phyloP scores from a whole-genome alignment of 208 protist species.

The Leishmania martiniquensis region DNA sequence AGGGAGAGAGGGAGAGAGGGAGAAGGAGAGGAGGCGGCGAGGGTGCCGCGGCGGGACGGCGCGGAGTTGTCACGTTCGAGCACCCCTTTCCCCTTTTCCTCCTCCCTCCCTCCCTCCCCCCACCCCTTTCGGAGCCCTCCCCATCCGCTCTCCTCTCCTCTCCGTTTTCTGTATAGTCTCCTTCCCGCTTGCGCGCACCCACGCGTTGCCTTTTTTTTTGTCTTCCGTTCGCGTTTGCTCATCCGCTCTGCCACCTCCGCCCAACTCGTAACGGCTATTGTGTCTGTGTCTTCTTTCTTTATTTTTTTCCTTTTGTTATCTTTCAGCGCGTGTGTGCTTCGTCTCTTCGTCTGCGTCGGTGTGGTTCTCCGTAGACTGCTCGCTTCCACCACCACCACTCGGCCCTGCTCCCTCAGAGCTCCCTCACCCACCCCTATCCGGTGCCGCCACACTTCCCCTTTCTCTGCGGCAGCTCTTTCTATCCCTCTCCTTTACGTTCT shows the following conservation, averaged over 20 bases:
- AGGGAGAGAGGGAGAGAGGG: neutral
- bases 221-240: neutral
- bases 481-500: neutral
- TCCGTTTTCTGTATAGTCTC: neutral
- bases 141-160: neutral
- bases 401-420: neutral
- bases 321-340: neutral
- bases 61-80: too few relatives aligned
- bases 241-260: conserved; percentile 5
- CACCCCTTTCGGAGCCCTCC: neutral
- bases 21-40: neutral
- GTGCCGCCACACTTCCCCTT: neutral
- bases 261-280: conserved; percentile 22
- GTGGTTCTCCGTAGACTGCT: conserved; percentile 3
- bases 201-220: neutral
- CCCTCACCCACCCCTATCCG: neutral
- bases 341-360: neutral
- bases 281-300: conserved; percentile 1
- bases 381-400: too few relatives aligned
- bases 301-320: neutral
- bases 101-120: neutral
- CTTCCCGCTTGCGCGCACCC: neutral
- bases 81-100: neutral
- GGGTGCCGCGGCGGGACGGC: neutral
- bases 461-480: neutral